Base-by-base conservation (phyloP, 805 yeast species). In the Saccharomycopsis schoenii region DNA sequence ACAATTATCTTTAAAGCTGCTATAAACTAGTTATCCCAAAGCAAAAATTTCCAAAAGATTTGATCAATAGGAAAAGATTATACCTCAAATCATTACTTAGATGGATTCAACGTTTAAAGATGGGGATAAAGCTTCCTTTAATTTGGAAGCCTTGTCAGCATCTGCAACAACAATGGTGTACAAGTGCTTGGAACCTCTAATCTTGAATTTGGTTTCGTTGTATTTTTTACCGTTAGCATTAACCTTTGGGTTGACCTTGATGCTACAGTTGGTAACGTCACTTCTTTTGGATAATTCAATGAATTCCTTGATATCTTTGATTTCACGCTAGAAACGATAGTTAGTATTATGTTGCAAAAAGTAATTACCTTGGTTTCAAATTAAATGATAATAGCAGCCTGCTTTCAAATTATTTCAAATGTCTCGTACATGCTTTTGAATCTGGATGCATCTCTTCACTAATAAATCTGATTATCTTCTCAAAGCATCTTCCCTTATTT, bases 161-260 rank as follows among this genome's bases (percentile, higher is more conserved):
- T 94, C 98, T 82, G 88, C 84, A 74, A 94, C 93, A 71, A 88
- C 88, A 79, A 93, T 83, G 72, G 99, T 94, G 89, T 94, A 94
- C 76, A 90, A 85, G 83, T 88, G 78, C 78, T 83, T 90, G 68
- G 97, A 74, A 79, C 97, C 97, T 85, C 98, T 91, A 75, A 94
- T 89, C 89, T 94, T 94, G 92, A 94, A 94, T 82, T 94, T 94
- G 83, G 97, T 91, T 81, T 88, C 94, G 81, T 88, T 87, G 85
- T 83, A 82, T 70, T 81, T 80, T 83, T 87, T 87, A 78, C 94
- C 96, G 77, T 80, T 80, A 71, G 87, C 82, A 82, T 84, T 85
- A 74, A 86, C 71, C 80, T 87, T 86, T 76, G 83, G 78, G 90
- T 90, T 90, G 82, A 86, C 85, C 87, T 94, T 94, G 84, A 94